Percentiles rank a stretch among this genome's conserved stretches.
Conservation (phyloP, 805 yeast species). For the Candida berthetii region DNA sequence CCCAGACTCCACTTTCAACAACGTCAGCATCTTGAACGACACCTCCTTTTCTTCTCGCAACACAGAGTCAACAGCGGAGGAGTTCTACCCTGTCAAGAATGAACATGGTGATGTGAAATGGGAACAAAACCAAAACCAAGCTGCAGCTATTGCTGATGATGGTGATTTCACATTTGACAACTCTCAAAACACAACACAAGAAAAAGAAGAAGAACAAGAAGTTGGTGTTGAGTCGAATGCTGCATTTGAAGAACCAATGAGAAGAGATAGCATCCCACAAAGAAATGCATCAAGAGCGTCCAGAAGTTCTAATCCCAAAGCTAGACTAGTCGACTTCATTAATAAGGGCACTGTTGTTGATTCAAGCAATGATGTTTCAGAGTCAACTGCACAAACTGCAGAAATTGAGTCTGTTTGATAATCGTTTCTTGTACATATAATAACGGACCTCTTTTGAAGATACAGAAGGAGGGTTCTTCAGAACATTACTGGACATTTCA, state of each 20-base stretch:
- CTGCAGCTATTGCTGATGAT: neutral
- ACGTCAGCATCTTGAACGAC: conserved; percentile 5
- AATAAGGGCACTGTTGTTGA: conserved; percentile 26
- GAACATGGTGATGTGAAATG: conserved; percentile 15
- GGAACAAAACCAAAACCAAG: conserved; percentile 11
- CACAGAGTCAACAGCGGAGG: conserved; percentile 12
- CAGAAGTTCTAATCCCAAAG: conserved; percentile 14
- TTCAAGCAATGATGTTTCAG: conserved; percentile 22
- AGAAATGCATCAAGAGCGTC: conserved; percentile 19
- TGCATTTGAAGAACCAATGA: neutral
- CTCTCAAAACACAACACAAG: conserved; percentile 2
- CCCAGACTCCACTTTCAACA: neutral
- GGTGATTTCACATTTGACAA: conserved; percentile 20
- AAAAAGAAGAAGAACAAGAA: neutral
- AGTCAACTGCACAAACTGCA: conserved; percentile 19
- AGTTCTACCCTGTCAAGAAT: conserved; percentile 17
- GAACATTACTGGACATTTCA: too few relatives aligned
- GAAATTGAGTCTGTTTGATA: conserved; percentile 20
- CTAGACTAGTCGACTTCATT: conserved; percentile 29
- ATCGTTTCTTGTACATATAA: too few relatives aligned
- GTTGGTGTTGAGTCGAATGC: conserved; percentile 14
- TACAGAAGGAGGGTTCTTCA: too few relatives aligned
- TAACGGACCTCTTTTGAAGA: too few relatives aligned
- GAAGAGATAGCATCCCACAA: conserved; percentile 12
- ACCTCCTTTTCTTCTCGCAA: conserved; percentile 15